Base-by-base conservation (phyloP, 108 stramenopile species). In the Thalassiosira profunda region DNA sequence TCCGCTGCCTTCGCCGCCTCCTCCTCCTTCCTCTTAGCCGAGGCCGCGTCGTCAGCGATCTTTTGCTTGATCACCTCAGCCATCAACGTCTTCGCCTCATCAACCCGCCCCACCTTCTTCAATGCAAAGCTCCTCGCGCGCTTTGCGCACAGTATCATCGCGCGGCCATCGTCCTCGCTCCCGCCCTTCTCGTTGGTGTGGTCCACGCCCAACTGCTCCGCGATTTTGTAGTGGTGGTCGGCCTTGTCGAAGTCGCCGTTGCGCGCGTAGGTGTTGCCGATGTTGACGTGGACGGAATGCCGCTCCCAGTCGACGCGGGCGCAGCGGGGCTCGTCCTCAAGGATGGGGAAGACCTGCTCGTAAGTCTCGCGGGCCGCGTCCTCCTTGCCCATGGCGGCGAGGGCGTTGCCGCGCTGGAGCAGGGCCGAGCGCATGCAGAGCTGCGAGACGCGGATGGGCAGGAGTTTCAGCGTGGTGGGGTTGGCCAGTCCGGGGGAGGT, bases 221-320 rank as follows among this genome's bases (percentile, higher is more conserved):
- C 92, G 35, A 82, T 69, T 21, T 69, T 70, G 67, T 91, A 96
- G 30, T 80, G 64, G 55, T 84, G 86, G 53, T 88, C 65, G 4
- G 92, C 95, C 51, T 76, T 80, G 8, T 69, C 89, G 64, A 74
- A 91, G 53, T 93, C 63, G 31, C 92, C 95, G 38, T 74, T 58
- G 15, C 90, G 75, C 18, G 86, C 89, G 71, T 59, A 89, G 0
- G 95, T 91, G 68, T 96, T 93, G 47, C 95, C 95, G 59, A 96
- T 90, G 71, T 96, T 96, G 31, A 96, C 78, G 55, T 77, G 80
- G 38, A 92, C 63, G 7, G 91, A 91, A 53, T 75, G 83, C 18
- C 94, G 74, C 61, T 96, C 95, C 95, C 95, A 96, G 61, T 96
- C 95, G 15, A 93, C 78, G 43, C 95, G 90, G 34, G 88, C 83